Evolutionary conservation across 495 filamentous ascomycete species (phyloP).

Genomic region (Neurospora tetrasperma): DNA sequence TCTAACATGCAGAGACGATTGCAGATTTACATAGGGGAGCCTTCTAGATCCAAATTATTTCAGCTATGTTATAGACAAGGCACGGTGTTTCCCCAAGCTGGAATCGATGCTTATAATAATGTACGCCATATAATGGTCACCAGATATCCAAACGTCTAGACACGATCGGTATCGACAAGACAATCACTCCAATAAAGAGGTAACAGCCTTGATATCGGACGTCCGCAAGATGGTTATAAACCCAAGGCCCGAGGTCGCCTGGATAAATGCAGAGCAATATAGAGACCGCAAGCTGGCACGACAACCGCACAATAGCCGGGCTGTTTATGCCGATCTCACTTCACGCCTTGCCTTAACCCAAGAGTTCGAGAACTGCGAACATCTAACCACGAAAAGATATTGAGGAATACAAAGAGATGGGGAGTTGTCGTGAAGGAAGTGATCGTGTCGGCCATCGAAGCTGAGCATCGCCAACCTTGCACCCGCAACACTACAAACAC

Average conservation of each 20-base stretch:
- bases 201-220: slow-evolving; percentile 10
- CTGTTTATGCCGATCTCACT: neutral
- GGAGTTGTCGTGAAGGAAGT: neutral
- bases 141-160: neutral
- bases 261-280: slow-evolving; percentile 20
- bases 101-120: neutral
- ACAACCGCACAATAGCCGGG: neutral
- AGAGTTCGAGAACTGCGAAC: neutral
- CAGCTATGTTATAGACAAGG: neutral
- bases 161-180: too few relatives aligned
- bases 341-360: neutral
- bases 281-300: neutral
- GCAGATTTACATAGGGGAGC: slow-evolving; percentile 4
- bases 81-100: neutral
- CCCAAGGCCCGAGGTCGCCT: slow-evolving; percentile 11
- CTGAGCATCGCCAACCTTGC: slow-evolving; percentile 1
- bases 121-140: neutral
- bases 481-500: neutral
- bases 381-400: neutral
- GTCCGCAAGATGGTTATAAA: slow-evolving; percentile 19
- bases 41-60: neutral
- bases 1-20: slow-evolving; percentile 16
- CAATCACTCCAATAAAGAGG: neutral
- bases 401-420: slow-evolving; percentile 8
- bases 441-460: neutral